Conservation (phyloP, 768 basidiomycete genomes). For the Coprinopsis cinerea region DNA sequence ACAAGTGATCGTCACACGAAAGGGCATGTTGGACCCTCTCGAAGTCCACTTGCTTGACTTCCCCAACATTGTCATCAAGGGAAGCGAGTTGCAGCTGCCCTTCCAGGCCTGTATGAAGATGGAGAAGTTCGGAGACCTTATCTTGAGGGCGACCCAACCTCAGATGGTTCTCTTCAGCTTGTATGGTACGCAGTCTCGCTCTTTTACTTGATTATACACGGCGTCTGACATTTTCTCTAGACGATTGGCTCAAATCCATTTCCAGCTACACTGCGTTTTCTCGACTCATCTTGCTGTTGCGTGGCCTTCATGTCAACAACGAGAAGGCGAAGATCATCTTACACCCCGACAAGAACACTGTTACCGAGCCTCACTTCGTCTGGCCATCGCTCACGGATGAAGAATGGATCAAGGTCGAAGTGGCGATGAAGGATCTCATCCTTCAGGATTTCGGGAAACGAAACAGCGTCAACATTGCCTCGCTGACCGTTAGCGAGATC, state of each 20-base stretch:
- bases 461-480: slow-evolving; percentile 98
- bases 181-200: slow-evolving; percentile 50
- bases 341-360: slow-evolving; percentile 94
- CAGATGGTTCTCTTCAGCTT: slow-evolving; percentile 99
- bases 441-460: slow-evolving; percentile 96
- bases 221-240: slow-evolving; percentile 31
- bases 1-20: slow-evolving; percentile 98
- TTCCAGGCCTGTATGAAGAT: slow-evolving; percentile 99
- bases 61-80: slow-evolving; percentile 99
- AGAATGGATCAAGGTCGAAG: slow-evolving; percentile 99
- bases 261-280: slow-evolving; percentile 99
- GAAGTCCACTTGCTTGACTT: slow-evolving; percentile 99
- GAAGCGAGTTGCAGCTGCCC: slow-evolving; percentile 93
- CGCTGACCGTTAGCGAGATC: slow-evolving; percentile 92
- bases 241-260: slow-evolving; percentile 99
- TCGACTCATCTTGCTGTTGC: slow-evolving; percentile 91
- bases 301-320: slow-evolving; percentile 97
- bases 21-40: slow-evolving; percentile 98
- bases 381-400: slow-evolving; percentile 93
- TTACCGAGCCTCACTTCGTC: slow-evolving; percentile 96
- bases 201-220: too few relatives aligned
- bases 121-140: slow-evolving; percentile 99
- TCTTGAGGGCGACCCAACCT: slow-evolving; percentile 93
- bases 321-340: slow-evolving; percentile 99
- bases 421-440: slow-evolving; percentile 97